Percentiles rank a stretch among this genome's conserved stretches.
Evolutionary conservation across 2,329 filamentous ascomycete genomes (phyloP).

Genomic region (Cadophora sp.): DNA sequence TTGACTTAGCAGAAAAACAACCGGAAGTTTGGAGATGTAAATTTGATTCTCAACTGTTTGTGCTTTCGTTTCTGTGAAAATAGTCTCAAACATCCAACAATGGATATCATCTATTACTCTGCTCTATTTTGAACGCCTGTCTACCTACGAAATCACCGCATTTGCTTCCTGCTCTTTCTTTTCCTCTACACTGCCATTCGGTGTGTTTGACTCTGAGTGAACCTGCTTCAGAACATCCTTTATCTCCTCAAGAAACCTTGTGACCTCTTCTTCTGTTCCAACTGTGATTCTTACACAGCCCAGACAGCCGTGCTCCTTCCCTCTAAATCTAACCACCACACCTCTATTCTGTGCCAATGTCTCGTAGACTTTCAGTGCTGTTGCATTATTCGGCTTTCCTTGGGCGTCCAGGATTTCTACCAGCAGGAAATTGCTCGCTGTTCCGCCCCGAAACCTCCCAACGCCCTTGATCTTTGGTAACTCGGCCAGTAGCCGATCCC

Average conservation of each 20-base stretch:
- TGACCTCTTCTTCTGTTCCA: slow-evolving; percentile 87
- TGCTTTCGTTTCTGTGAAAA: too few species aligned
- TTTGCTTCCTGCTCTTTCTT: slow-evolving; percentile 37
- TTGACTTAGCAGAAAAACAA: not conserved
- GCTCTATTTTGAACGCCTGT: slow-evolving; percentile 14
- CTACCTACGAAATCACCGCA: slow-evolving; percentile 36
- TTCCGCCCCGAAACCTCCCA: slow-evolving; percentile 81
- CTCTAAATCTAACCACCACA: slow-evolving; percentile 92
- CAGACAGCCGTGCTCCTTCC: slow-evolving; percentile 87
- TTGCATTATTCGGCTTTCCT: slow-evolving; percentile 79
- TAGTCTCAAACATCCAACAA: not conserved
- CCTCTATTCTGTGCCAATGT: slow-evolving; percentile 82
- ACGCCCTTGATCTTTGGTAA: slow-evolving; percentile 79
- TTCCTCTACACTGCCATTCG: slow-evolving; percentile 28
- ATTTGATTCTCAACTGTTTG: too few species aligned
- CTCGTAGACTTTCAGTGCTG: slow-evolving; percentile 83
- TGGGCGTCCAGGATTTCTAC: slow-evolving; percentile 81
- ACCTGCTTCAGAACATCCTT: slow-evolving; percentile 44
- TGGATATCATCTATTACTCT: not conserved
- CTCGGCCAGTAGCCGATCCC: slow-evolving; percentile 76
- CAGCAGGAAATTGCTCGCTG: slow-evolving; percentile 86
- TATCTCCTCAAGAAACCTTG: slow-evolving; percentile 76
- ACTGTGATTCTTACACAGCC: slow-evolving; percentile 93
- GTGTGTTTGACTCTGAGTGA: slow-evolving; percentile 17
- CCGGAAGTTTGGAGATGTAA: too few species aligned